phyloP scores from a whole-genome alignment of 2,329 filamentous ascomycete species.

The Sphaerostilbella broomeana region DNA sequence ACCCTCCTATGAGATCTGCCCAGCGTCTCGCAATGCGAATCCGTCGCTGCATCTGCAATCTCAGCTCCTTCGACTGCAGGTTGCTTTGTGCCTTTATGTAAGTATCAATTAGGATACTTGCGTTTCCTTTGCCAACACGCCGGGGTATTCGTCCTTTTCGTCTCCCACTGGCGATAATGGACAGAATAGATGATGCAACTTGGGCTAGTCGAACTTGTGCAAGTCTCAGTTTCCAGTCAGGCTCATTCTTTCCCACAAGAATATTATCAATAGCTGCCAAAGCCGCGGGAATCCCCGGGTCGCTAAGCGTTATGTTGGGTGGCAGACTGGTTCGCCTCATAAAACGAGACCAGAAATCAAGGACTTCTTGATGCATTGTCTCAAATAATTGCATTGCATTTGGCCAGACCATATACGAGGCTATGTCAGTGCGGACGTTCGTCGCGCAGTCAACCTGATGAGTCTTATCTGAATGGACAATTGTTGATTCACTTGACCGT shows the following conservation, averaged over 20 bases:
- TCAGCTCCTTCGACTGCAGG: slow-evolving; percentile 1
- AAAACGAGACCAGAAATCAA: slow-evolving; percentile 7
- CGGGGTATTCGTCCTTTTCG: slow-evolving; percentile 3
- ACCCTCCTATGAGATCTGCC: slow-evolving; percentile 6
- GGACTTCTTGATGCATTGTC: slow-evolving; percentile 1
- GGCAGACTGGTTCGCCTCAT: slow-evolving; percentile 4
- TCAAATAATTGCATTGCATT: slow-evolving; percentile 8
- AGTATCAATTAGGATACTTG: slow-evolving; percentile 5
- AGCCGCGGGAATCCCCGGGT: slow-evolving; percentile 1
- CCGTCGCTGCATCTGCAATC: background rate
- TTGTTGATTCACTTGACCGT: no score
- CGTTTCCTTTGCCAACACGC: slow-evolving; percentile 4
- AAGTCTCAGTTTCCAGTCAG: background rate
- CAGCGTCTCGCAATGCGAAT: slow-evolving; percentile 3
- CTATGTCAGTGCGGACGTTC: no score
- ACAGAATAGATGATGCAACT: background rate
- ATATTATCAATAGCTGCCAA: slow-evolving; percentile 3
- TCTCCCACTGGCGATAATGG: slow-evolving; percentile 3
- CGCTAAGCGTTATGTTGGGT: background rate
- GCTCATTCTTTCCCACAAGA: background rate
- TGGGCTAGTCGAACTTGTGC: slow-evolving; percentile 3
- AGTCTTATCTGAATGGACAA: no score
- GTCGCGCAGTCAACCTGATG: no score
- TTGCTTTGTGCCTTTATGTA: slow-evolving; percentile 6
- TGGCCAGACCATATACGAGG: background rate